Evolutionary conservation across 1,284 basidiomycete species (phyloP), one percentile per base, ranked within the genome.

Genomic region (Leccinum insolens): DNA sequence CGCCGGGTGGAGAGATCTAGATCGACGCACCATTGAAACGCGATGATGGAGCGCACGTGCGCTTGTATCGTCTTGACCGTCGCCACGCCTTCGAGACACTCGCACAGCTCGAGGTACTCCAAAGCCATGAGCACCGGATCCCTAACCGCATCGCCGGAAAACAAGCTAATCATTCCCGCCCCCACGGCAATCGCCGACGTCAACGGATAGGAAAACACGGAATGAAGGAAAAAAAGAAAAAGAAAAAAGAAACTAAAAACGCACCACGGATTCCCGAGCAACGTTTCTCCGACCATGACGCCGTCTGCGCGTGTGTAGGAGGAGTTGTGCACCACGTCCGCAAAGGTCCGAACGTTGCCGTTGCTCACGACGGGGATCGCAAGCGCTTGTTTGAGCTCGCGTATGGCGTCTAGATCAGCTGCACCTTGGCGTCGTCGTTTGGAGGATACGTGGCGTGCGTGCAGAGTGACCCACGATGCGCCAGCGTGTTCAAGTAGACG

Each of bases 201-300:
- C n/a, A 39, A 39, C 49, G 57, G 25, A 28, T 5, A 55, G 52
- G 12, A 55, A 55, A 55, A 14, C 52, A 22, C 20, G 52, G 25
- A 31, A 59, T 59, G 0, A n/a, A 34, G 28, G 57, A 17, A 3
- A 8, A 15, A 20, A 49, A 49, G 34, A 49, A 5, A 28, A 49
- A 22, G 9, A 41, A 3, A 14, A 14, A 22, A 28, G 4, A 15
- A 52, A 22, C 20, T 17, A 15, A 61, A 52, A 61, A 74, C 84
- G 41, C 68, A 92, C 91, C 85, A 87, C 39, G 92, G 90, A 77
- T 92, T 90, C 31, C 84, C 86, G 7, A 93, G 79, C 44, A 94
- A 77, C 20, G 86, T 84, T 76, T 94, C 91, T 8, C 90, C 92
- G 3, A 93, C 89, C 92, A 94, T 94, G 68, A 90, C 76, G 8